Base-by-base conservation (phyloP, 495 filamentous ascomycete species). In the Parachaetomium inaequale region DNA sequence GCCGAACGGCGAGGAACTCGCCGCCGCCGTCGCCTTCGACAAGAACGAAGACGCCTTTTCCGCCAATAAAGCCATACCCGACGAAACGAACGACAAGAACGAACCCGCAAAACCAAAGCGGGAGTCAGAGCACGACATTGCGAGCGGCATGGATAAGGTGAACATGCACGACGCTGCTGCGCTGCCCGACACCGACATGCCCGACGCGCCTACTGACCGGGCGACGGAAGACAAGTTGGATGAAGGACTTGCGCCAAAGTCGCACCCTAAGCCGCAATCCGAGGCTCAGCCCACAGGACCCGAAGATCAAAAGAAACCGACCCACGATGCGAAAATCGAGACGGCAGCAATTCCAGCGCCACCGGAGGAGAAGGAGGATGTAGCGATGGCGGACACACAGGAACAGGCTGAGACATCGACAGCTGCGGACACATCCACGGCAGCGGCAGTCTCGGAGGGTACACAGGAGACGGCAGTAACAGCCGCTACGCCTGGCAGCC, bases 341-440 rank as follows among this genome's bases (percentile, higher is more conserved):
- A 10, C 34, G 23, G 21, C 53, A 11, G 34, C 58, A 4, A 57
- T 11, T 21, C 10, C 58, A 7, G 42, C 47, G 15, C n/a, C 31
- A 4, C 40, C 31, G 25, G 61, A 23, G 7, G 62, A 46, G 34
- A 63, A 66, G 23, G 62, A 68, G 26, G 58, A 77, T 17, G 73
- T 76, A 38, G 67, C 71, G 2, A 72, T 80, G 67, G 67, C 63
- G 31, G 66, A 69, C 19, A 34, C 70, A 12, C 38, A 68, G 14
- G 43, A 47, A 1, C 46, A 56, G 2, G 21, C 42, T 3, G 62
- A 63, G 17, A 42, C 45, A 1, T 26, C 53, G 5, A 42, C 63
- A 7, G 55, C n/a, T n/a, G 21, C 42, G 4, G 62, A 63, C 12
- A 42, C 45, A 1, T 26, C 53, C 3, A 42, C 63, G 6, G 55